A percentile compares a stretch with the other conserved stretches of the same genome.
Conservation (phyloP, 1,284 basidiomycete genomes). For the Malassezia restricta region DNA sequence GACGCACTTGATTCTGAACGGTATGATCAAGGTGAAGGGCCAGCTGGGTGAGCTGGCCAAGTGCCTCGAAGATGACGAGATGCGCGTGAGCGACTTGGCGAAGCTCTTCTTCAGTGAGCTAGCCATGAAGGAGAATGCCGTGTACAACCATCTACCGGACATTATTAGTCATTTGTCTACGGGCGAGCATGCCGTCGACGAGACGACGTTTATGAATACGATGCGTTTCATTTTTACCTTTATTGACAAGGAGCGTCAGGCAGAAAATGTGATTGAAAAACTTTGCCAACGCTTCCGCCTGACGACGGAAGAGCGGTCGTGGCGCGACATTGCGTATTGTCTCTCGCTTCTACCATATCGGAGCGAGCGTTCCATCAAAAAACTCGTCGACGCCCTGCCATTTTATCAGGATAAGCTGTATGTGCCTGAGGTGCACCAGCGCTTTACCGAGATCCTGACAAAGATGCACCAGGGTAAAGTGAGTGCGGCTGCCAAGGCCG, state of each 20-base stretch:
- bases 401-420: constrained; percentile 81
- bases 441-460: constrained; percentile 75
- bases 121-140: constrained; percentile 90
- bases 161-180: constrained; percentile 62
- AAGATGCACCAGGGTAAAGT: constrained; percentile 48
- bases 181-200: constrained; percentile 85
- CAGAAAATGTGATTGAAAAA: constrained; percentile 46
- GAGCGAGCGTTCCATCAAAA: constrained; percentile 88
- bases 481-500: constrained; percentile 1
- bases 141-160: constrained; percentile 87
- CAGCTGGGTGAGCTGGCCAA: constrained; percentile 99
- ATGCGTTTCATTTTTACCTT: constrained; percentile 93
- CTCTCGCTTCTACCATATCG: constrained; percentile 89
- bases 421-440: constrained; percentile 67
- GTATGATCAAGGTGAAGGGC: constrained; percentile 99
- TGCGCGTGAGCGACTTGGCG: constrained; percentile 76
- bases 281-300: constrained; percentile 59
- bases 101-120: constrained; percentile 94
- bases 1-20: constrained; percentile 91
- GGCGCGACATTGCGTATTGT: constrained; percentile 95
- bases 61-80: constrained; percentile 86
- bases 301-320: constrained; percentile 77
- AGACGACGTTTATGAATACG: constrained; percentile 78
- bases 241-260: constrained; percentile 65
- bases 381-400: constrained; percentile 67